These are phyloP conservation scores for Knoxia roxburghii DNA, from an alignment of 257 asterid genomes.

Conservation along the genomic window DNA sequence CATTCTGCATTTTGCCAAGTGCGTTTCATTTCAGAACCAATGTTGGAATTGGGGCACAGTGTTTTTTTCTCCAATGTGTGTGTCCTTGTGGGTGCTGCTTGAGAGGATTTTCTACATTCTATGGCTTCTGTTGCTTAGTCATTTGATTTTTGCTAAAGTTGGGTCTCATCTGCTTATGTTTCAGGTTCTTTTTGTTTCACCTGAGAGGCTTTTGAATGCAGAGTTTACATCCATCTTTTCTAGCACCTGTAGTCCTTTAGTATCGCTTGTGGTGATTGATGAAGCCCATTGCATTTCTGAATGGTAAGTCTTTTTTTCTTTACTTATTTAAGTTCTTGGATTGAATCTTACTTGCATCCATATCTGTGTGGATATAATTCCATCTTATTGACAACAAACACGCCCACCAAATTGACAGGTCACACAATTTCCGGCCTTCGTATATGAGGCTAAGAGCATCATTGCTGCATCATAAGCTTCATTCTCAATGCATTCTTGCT, in stretches of 20 bases:
- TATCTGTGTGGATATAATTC: not conserved
- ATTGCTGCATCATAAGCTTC: slow-evolving; percentile 52
- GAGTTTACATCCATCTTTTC: slow-evolving; percentile 69
- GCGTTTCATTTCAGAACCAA: not conserved
- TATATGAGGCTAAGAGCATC: slow-evolving; percentile 98
- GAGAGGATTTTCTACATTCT: not conserved
- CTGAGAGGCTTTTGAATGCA: slow-evolving; percentile 80
- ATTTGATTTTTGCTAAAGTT: not conserved
- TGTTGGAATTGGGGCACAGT: not conserved
- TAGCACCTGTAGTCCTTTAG: slow-evolving; percentile 21
- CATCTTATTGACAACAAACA: slow-evolving; percentile 1
- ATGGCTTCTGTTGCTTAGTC: not conserved
- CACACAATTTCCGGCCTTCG: slow-evolving; percentile 98
- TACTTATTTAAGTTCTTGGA: not conserved
- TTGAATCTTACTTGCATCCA: not conserved
- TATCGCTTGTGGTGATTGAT: slow-evolving; percentile 88
- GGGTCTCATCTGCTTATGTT: slow-evolving; percentile 16
- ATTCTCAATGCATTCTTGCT: slow-evolving; percentile 87
- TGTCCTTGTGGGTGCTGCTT: not conserved
- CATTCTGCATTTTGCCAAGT: not conserved
- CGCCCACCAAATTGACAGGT: slow-evolving; percentile 51
- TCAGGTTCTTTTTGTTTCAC: slow-evolving; percentile 98
- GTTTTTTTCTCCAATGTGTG: not conserved
- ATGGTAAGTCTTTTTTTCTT: slow-evolving; percentile 52
- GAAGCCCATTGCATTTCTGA: slow-evolving; percentile 99